Percentiles rank a stretch among this genome's conserved stretches.
phyloP scores from a whole-genome alignment of 225 moss, liverwort and hornwort genomes.

The Marchantia polymorpha region DNA sequence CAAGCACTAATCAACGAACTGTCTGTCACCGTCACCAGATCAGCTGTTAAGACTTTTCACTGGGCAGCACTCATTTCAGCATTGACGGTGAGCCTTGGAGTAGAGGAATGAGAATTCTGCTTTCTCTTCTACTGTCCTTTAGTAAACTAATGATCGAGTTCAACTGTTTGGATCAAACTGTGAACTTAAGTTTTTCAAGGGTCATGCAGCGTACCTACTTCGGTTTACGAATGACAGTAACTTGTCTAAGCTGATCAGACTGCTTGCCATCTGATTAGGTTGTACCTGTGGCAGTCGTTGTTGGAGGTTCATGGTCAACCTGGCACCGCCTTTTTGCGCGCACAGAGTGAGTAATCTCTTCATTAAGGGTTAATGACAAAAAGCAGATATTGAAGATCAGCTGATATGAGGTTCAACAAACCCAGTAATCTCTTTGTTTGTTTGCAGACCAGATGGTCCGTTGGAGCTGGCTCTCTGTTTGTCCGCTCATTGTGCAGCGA shows the following conservation, averaged over 20 bases:
- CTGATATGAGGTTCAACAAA: no score
- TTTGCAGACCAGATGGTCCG: slow-evolving; percentile 65
- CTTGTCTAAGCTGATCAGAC: slow-evolving; percentile 18
- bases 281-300: slow-evolving; percentile 68
- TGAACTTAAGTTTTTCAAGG: neutral
- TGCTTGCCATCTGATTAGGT: slow-evolving; percentile 42
- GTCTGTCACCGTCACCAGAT: slow-evolving; percentile 38
- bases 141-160: neutral
- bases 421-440: neutral
- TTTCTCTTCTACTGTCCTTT: neutral
- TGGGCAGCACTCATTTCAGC: slow-evolving; percentile 80
- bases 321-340: slow-evolving; percentile 84
- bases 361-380: neutral
- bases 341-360: slow-evolving; percentile 49
- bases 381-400: no score
- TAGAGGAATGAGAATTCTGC: neutral
- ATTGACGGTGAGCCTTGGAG: slow-evolving; percentile 55
- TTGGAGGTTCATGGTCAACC: slow-evolving; percentile 66
- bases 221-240: neutral
- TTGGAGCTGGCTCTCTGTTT: slow-evolving; percentile 82
- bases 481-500: slow-evolving; percentile 82
- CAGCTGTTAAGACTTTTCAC: slow-evolving; percentile 59
- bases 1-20: neutral
- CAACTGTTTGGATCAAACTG: neutral
- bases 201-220: neutral